These are phyloP conservation scores for Hericium coralloides DNA, from an alignment of 768 basidiomycete genomes.

Conservation along the genomic window DNA sequence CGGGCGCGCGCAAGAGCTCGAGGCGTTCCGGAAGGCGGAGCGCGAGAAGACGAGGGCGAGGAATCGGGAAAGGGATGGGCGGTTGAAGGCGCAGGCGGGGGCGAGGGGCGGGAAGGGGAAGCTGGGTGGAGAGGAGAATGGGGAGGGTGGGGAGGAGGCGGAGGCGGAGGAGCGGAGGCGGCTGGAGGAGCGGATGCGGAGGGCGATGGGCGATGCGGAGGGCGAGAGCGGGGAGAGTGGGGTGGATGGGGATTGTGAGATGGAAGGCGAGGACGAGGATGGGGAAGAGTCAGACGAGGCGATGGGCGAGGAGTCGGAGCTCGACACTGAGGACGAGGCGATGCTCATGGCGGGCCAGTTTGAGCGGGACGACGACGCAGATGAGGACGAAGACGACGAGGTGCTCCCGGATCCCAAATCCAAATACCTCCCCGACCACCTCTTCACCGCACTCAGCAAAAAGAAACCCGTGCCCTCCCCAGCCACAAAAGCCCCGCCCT, in stretches of 20 bases:
- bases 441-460: constrained; percentile 8
- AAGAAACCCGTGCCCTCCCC: not conserved
- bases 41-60: constrained; percentile 7
- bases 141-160: not conserved
- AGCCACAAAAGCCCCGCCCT: not conserved
- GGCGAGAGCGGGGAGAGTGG: not conserved
- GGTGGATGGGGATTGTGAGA: not conserved
- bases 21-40: constrained; percentile 3
- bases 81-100: constrained; percentile 12
- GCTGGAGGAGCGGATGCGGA: constrained; percentile 9
- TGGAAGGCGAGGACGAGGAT: not conserved
- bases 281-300: not conserved
- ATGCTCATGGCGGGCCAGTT: not conserved
- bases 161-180: constrained; percentile 2
- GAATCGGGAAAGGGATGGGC: constrained; percentile 8
- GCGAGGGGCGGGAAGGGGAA: constrained; percentile 2
- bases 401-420: not conserved
- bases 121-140: constrained; percentile 1
- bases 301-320: not conserved
- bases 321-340: no score
- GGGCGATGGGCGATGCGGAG: constrained; percentile 14
- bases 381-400: not conserved
- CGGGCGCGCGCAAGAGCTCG: constrained; percentile 1
- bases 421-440: constrained; percentile 14
- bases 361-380: not conserved